Evolutionary conservation across 2,329 filamentous ascomycete species (phyloP).

Genomic region (Ascochyta fabae): DNA sequence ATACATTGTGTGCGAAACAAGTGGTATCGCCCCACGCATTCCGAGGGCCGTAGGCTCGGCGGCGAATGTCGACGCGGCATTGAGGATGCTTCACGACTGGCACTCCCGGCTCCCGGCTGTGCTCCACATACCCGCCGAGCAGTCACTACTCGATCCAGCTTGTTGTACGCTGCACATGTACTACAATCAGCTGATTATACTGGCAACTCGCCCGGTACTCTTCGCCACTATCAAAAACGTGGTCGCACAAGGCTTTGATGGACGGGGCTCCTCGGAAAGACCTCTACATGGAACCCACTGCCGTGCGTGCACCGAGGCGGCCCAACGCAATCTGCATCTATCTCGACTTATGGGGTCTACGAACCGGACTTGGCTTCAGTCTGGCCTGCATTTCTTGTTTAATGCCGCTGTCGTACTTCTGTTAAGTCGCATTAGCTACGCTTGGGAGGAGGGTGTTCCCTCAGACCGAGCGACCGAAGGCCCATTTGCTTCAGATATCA

Average conservation of each 20-base stretch:
- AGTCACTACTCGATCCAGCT: slow-evolving; percentile 23
- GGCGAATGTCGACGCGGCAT: slow-evolving; percentile 24
- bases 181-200: slow-evolving; percentile 33
- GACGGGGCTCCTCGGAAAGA: slow-evolving; percentile 18
- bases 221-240: slow-evolving; percentile 33
- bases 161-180: slow-evolving; percentile 33
- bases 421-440: slow-evolving; percentile 25
- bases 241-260: slow-evolving; percentile 26
- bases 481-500: slow-evolving; percentile 19
- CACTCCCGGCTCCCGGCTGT: slow-evolving; percentile 21
- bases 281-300: slow-evolving; percentile 21
- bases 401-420: slow-evolving; percentile 37
- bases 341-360: slow-evolving; percentile 21
- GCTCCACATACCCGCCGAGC: slow-evolving; percentile 19
- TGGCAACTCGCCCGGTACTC: slow-evolving; percentile 35
- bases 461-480: background rate
- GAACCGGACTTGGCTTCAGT: slow-evolving; percentile 26
- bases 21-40: slow-evolving; percentile 29
- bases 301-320: slow-evolving; percentile 26
- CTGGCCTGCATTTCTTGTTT: slow-evolving; percentile 37
- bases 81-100: slow-evolving; percentile 33
- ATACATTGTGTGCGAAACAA: slow-evolving; percentile 37
- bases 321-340: slow-evolving; percentile 27
- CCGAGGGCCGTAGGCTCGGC: slow-evolving; percentile 11
- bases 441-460: background rate